A percentile compares a stretch with the other conserved stretches of the same genome.
Evolutionary conservation across 352 stramenopile species (phyloP).

Genomic region (Globisporangium paddicum): DNA sequence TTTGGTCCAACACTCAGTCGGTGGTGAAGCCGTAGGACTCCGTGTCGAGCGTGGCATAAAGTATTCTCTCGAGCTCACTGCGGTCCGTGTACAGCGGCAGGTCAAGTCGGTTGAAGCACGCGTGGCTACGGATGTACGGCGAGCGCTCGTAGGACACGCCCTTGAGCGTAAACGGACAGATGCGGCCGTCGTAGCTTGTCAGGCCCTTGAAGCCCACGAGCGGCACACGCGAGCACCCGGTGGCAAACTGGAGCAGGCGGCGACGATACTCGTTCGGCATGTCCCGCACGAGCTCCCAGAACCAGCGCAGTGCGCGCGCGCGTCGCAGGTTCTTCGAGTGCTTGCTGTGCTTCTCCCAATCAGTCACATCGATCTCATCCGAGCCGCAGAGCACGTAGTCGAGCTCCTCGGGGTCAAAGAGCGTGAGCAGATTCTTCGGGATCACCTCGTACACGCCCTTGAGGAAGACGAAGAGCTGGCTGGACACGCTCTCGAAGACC

Average conservation of each 20-base stretch:
- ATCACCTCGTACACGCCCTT: constrained; percentile 97
- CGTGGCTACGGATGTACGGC: constrained; percentile 69
- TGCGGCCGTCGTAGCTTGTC: constrained; percentile 75
- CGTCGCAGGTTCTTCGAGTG: constrained; percentile 35
- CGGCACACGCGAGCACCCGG: constrained; percentile 73
- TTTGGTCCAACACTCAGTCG: no score
- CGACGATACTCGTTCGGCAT: constrained; percentile 77
- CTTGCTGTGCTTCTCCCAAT: constrained; percentile 89
- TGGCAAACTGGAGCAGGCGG: constrained; percentile 76
- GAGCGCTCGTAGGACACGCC: constrained; percentile 37
- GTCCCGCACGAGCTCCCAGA: constrained; percentile 86
- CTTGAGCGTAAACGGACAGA: constrained; percentile 76
- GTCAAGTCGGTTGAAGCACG: constrained; percentile 91
- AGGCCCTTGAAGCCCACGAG: constrained; percentile 64
- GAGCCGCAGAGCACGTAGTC: constrained; percentile 95
- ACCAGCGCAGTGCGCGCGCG: constrained; percentile 29
- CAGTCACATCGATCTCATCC: constrained; percentile 91
- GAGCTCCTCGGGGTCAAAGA: constrained; percentile 98
- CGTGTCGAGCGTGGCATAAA: constrained; percentile 58
- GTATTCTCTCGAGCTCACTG: constrained; percentile 66
- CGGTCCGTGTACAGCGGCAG: constrained; percentile 90
- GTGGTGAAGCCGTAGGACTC: constrained; percentile 73
- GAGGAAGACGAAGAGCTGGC: constrained; percentile 89
- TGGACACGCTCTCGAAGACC: constrained; percentile 89
- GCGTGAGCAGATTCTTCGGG: constrained; percentile 86